Conservation (phyloP, 2,329 filamentous ascomycete species). For the Epichloe elymi region DNA sequence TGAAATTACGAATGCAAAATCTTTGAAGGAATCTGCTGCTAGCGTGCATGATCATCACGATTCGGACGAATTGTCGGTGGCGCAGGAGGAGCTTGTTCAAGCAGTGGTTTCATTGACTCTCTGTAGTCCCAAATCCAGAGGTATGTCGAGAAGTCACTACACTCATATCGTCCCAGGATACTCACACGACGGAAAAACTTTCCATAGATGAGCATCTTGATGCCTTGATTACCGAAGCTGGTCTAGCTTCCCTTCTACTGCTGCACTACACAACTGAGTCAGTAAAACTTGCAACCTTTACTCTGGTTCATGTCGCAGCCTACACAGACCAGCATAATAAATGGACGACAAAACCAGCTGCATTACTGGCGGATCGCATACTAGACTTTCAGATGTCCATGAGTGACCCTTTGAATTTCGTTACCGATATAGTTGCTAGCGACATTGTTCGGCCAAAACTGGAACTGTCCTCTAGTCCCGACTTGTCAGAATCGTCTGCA, state of each 20-base stretch:
- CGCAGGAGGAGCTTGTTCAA: background rate
- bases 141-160: background rate
- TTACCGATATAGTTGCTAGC: slow-evolving; percentile 45
- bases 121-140: background rate
- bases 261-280: slow-evolving; percentile 9
- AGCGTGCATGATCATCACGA: background rate
- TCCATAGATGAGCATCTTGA: background rate
- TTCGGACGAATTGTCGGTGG: background rate
- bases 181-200: background rate
- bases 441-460: slow-evolving; percentile 56
- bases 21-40: background rate
- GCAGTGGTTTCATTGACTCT: background rate
- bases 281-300: slow-evolving; percentile 6
- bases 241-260: slow-evolving; percentile 15
- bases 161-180: background rate
- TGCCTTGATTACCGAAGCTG: slow-evolving; percentile 12
- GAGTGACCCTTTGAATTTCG: slow-evolving; percentile 20
- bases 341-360: slow-evolving; percentile 25
- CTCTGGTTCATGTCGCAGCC: slow-evolving; percentile 20
- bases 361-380: slow-evolving; percentile 18
- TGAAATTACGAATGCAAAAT: background rate
- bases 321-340: slow-evolving; percentile 18
- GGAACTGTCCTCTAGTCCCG: slow-evolving; percentile 29
- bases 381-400: slow-evolving; percentile 16
- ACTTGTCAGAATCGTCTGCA: background rate